Conservation (phyloP, 176 grass and related monocot species). For the Oryza officinalis region DNA sequence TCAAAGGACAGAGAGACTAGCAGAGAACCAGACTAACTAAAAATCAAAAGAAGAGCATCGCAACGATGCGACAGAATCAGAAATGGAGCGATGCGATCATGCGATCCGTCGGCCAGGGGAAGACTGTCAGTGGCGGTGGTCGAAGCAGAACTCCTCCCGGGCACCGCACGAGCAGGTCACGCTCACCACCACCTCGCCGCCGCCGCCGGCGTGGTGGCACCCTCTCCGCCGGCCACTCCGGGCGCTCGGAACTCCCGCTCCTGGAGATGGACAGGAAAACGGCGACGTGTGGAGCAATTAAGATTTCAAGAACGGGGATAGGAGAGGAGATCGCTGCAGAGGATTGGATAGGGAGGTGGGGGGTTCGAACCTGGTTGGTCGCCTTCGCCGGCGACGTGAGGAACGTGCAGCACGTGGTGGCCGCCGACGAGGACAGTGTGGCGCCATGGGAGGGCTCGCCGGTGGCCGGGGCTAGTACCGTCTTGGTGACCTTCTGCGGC, state of each 20-base stretch:
- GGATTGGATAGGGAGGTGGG: not conserved
- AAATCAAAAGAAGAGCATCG: not conserved
- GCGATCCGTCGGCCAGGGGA: not conserved
- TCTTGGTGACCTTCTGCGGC: conserved; percentile 9
- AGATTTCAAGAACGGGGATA: not conserved
- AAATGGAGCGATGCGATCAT: not conserved
- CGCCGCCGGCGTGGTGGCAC: not conserved
- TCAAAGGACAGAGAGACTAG: not conserved
- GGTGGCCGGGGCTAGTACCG: not conserved
- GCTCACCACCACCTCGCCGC: conserved; percentile 4
- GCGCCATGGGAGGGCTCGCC: not conserved
- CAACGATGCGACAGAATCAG: not conserved
- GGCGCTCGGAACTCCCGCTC: not conserved
- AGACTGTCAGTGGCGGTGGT: conserved; percentile 17
- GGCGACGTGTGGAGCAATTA: not conserved
- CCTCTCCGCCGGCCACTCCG: not conserved
- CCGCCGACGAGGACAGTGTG: not conserved
- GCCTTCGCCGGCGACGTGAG: conserved; percentile 13
- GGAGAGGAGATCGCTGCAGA: not conserved
- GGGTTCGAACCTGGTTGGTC: conserved; percentile 8
- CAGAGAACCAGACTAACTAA: not conserved
- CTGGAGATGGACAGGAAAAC: not conserved
- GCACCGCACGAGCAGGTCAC: conserved; percentile 32
- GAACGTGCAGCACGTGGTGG: conserved; percentile 8
- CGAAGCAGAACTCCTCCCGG: conserved; percentile 25